Evolutionary conservation across 768 basidiomycete genomes (phyloP).

Genomic region (Rhizopogon vesiculosus): DNA sequence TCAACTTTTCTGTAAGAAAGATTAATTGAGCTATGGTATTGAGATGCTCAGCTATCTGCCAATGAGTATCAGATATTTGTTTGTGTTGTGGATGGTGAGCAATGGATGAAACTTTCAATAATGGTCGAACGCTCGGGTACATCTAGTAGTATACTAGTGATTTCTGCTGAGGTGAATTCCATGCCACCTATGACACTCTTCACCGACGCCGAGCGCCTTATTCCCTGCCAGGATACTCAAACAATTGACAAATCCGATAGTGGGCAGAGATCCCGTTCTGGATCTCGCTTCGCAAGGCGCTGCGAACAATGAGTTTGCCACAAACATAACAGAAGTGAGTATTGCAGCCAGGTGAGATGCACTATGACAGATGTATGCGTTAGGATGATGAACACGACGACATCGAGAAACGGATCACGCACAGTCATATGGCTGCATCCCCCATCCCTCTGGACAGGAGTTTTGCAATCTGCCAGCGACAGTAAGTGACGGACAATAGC

Average conservation of each 20-base stretch:
- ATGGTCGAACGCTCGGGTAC: too few relatives aligned
- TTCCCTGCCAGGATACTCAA: constrained; percentile 23
- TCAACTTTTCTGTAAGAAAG: too few relatives aligned
- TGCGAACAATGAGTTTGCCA: constrained; percentile 41
- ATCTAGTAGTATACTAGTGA: too few relatives aligned
- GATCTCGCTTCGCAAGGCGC: constrained; percentile 30
- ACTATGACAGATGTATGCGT: constrained; percentile 27
- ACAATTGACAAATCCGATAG: constrained; percentile 29
- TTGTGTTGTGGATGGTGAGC: too few relatives aligned
- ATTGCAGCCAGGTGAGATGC: constrained; percentile 54
- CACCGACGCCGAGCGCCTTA: not conserved
- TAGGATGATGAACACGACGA: not conserved
- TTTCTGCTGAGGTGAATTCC: too few relatives aligned
- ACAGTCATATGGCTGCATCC: constrained; percentile 63
- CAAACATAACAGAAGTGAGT: constrained; percentile 55
- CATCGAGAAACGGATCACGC: constrained; percentile 14
- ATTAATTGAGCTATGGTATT: too few relatives aligned
- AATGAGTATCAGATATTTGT: too few relatives aligned
- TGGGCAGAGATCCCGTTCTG: constrained; percentile 24
- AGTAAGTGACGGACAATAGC: not conserved
- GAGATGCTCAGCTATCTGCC: too few relatives aligned
- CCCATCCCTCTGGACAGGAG: constrained; percentile 44
- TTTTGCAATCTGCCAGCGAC: constrained; percentile 32
- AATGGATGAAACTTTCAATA: too few relatives aligned
- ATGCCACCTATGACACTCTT: not conserved